Percentiles rank a stretch among this genome's conserved stretches.
These are phyloP conservation scores for Camellia japonica DNA, from an alignment of 148 eudicot species.

Conservation along the genomic window DNA sequence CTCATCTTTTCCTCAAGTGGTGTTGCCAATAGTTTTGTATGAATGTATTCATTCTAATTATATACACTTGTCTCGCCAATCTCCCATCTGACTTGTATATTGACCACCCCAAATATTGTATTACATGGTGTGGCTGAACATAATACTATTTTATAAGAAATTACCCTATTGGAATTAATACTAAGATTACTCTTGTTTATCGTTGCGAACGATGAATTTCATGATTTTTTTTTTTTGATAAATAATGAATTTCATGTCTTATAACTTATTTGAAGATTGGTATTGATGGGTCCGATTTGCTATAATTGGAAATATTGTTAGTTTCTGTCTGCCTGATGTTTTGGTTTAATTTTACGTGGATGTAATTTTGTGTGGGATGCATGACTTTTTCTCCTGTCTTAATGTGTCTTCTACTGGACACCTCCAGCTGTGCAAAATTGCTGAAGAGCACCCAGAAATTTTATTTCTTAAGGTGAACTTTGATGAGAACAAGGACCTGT, in stretches of 20 bases:
- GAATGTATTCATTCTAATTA: background rate
- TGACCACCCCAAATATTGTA: background rate
- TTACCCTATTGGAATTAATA: background rate
- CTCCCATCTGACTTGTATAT: background rate
- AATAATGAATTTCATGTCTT: no score
- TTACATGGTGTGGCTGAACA: background rate
- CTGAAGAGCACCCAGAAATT: slow-evolving; percentile 69
- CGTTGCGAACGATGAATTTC: background rate
- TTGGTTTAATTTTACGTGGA: background rate
- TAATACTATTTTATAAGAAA: background rate
- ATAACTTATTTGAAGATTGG: background rate
- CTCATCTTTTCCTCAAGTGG: background rate
- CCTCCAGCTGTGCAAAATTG: slow-evolving; percentile 71
- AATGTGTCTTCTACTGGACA: background rate
- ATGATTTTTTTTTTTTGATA: no score
- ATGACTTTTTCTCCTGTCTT: background rate
- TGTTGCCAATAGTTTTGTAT: background rate
- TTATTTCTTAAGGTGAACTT: slow-evolving; percentile 80
- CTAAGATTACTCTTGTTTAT: background rate
- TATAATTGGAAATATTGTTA: background rate
- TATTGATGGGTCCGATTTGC: background rate
- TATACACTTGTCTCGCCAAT: background rate
- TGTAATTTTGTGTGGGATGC: background rate
- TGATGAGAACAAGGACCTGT: slow-evolving; percentile 86
- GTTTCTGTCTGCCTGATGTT: background rate